Base-by-base conservation (phyloP, 176 grass and related monocot species). In the Aegilops speltoides region DNA sequence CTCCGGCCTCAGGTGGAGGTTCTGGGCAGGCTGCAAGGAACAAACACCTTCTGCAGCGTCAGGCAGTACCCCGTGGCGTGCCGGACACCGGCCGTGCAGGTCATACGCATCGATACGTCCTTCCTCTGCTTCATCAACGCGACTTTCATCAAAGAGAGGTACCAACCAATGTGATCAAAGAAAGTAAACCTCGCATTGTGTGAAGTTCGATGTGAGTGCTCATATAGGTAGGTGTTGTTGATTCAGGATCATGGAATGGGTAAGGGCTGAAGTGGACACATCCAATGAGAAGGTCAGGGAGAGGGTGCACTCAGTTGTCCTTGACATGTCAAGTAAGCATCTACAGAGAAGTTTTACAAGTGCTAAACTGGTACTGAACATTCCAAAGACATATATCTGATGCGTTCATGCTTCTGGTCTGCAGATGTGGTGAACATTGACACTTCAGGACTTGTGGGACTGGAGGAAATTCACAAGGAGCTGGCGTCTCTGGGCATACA, bases 61-160 rank as follows among this genome's bases (percentile, higher is more conserved):
- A 93, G 77, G 64, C 97, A 99, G 69, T 99, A 94, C 74, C 97
- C 94, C 36, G 79, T 89, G 17, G 92, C 92, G 26, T 69, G 72
- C 60, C 64, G 48, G 60, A 94, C 80, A n/a, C 89, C 84, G 1
- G 77, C 41, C n/a, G 70, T 96, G 24, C 77, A 85, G 25, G 59
- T 90, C 8, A 83, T 96, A 56, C 90, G 90, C 38, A 90, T 99
- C 2, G 90, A 94, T 38, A 85, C 94, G 48, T 95, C 97, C 26
- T 99, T 93, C 74, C 89, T 99, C 2, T 99, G 93, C 68, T 99
- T 99, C 82, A 85, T 93, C 48, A 99, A 94, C 71, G 89, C 94
- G 80, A 96, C 87, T 81, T 96, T 83, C 72, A 88, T 99, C 86
- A 96, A 86, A 88, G 94, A 99, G 80, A 99, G 90, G 97, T 96